Evolutionary conservation across 2,329 filamentous ascomycete genomes (phyloP), one percentile per base, ranked within the genome.

Genomic region (Harringtonia lauricola): DNA sequence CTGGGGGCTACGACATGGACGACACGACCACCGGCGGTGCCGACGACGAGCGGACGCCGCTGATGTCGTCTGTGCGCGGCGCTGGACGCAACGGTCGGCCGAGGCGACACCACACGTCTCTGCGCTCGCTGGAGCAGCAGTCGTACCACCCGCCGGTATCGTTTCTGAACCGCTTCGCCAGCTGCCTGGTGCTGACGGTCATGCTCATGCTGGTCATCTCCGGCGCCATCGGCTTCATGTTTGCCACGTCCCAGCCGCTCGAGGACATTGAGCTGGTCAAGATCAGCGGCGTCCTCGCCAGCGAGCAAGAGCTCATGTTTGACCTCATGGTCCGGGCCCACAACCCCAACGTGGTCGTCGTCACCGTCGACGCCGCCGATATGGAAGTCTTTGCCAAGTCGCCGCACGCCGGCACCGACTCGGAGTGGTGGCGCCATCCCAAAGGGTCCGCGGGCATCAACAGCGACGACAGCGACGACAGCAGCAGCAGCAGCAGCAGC

Each of bases 381-480:
- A 72, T 96, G 45, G 88, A 94, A 55, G 76, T 98, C 28, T 96
- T 96, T 62, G 92, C 92, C 26, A 95, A 94, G 63, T 95, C 88
- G 47, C 86, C 85, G 47, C 85, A 90, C 57, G 84, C 90, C 13
- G 85, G 86, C n/a, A 73, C 71, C 8, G 76, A 79, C 53, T 73
- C 68, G 22, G 71, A 77, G 55, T 79, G 76, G 74, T 73, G 74
- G 71, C 66, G 68, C 18, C 59, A 61, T 49, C 67, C 68, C 26
- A 35, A 43, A 10, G 24, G 24, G 10, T 26, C 22, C 26, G 37
- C 9, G 30, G 17, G 12, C 4, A 19, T 29, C 8, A 4, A 2
- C 13, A 4, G 14, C n/a, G 8, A 24, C 19, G 24, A 36, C 24
- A n/a, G n/a, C 8, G n/a, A 17, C 10, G 5, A 15, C 6, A n/a